Base-by-base conservation (phyloP, 768 basidiomycete genomes). In the Hemileccinum impolitum region DNA sequence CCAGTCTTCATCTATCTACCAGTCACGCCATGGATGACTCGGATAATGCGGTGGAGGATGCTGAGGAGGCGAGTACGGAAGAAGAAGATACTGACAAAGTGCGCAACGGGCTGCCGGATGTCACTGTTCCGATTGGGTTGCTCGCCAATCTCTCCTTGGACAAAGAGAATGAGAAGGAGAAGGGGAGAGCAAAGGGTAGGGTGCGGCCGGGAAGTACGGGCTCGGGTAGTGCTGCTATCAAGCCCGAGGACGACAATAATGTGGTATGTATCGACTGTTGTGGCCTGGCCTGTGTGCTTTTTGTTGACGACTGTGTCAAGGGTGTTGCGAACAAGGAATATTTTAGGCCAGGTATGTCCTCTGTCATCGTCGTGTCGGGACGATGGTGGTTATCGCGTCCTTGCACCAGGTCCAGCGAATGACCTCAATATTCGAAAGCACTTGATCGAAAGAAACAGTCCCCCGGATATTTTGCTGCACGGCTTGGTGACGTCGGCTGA, bases 241-340 rank as follows among this genome's bases (percentile, higher is more conserved):
- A 55, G 35, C 75, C 76, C 10, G 78, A 71, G 28, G 77, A 84
- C 42, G 84, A 87, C 52, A 76, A 86, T 45, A 80, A 85, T 50
- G 78, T 88, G 53, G 84, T 71, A 73, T 67, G 65, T 70, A 35
- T 18, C 10, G 34, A 43, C 14, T n/a, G n/a, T 6, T 12, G 19
- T 30, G 28, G 3, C 43, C 18, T 1, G 28, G 9, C 39, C 11
- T 32, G 37, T 30, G 39, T 14, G 28, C 1, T 2, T 48, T 43
- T 62, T 47, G 38, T 21, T 63, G 45, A 63, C 10, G 43, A 36
- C 31, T 31, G 12, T 25, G 43, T 50, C 35, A 61, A 88, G 85
- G 89, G 90, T 18, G 83, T 90, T 18, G 90, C 90, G 28, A 90
- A 87, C 63, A 84, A 81, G 61, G 80, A 76, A 43, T 92, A 84